Evolutionary conservation across 495 filamentous ascomycete species (phyloP), one percentile per base, ranked within the genome.

Genomic region (Tricharina praecox): DNA sequence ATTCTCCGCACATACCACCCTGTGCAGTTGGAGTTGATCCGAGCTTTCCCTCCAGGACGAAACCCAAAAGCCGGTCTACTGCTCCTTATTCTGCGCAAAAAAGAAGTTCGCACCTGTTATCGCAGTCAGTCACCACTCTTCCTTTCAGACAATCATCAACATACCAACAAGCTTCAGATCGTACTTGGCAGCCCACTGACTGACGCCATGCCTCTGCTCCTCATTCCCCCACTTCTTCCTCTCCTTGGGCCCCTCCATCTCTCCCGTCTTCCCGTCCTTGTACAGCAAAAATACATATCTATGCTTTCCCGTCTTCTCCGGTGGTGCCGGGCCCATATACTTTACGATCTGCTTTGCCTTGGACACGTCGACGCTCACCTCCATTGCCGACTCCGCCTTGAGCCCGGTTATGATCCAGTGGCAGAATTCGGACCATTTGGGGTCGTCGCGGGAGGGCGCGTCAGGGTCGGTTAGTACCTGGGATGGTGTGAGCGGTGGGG

Each of bases 371-470:
- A 61, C 32, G 2, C 47, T 44, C 52, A 35, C 40, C 23, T 23
- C 54, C 43, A 43, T 50, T 43, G 40, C 24, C 3, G 15, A 8
- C 49, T 30, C 49, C 52, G 21, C 41, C 15, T 58, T 60, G 9
- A 73, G 45, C 37, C 63, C 67, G 2, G 71, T 69, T 3, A 67
- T 66, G 57, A 83, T 72, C 78, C 78, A 82, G 58, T 82, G 79
- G 59, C 79, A 83, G 61, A 79, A 72, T 59, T 84, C 75, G n/a
- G 68, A 69, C 72, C 72, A 81, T 55, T 77, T 67, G 13, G 77
- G 77, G 52, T 81, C 60, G 18, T 74, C 65, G 23, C 72, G 70
- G 0, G 73, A 77, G 0, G 78, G 78, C 0, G 79, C 79, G 58
- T 84, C 79, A 0, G 80, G 79, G 55, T 84, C 79, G 1, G 78